Evolutionary conservation across 2,329 filamentous ascomycete genomes (phyloP), one percentile per base, ranked within the genome.

Genomic region (Monosporascus sp.): DNA sequence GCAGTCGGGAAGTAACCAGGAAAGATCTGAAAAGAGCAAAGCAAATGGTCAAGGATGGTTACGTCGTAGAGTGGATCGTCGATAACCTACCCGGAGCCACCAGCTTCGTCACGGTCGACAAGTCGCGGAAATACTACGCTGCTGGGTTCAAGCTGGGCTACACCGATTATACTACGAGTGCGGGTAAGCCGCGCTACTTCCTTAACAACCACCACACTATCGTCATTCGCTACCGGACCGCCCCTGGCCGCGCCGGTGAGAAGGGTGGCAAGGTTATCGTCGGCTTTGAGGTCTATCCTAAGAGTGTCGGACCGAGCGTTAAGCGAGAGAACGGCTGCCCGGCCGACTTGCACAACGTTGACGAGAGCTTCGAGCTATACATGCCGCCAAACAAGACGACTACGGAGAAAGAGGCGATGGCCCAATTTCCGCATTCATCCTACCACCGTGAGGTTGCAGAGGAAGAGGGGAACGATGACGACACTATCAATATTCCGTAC

Each of bases 21-120:
- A 76, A 77, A 46, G 87, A 86, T 47, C 70, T 95, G 54, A 78
- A 80, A 61, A 81, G 83, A 66, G 87, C 88, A 5, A 82, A 81
- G 61, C 77, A 91, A 57, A 73, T 96, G 64, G 86, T 96, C 39
- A 81, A 80, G 56, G 82, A 91, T 50, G 89, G 88, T 37, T 95
- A 94, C 68, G 85, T 94, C n/a, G 86, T 86, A 2, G 90, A 96
- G 70, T 96, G 90, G 91, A 95, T 96, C 60, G 88, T 94, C 58
- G 90, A 96, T 70, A 96, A 96, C 64, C 77, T 96, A 9, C 90
- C 91, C 1, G 90, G 90, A 7, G 90, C 90, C 37, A 95, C 90
- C 8, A 92, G 87, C 68, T 95, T 95, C 65, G 87, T 94, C 27
- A 93, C 89, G 0, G 87, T 89, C 37, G 90, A 95, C 70, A 90